These are phyloP conservation scores for Delonix regia DNA, from an alignment of 306 rosid genomes.

Conservation along the genomic window DNA sequence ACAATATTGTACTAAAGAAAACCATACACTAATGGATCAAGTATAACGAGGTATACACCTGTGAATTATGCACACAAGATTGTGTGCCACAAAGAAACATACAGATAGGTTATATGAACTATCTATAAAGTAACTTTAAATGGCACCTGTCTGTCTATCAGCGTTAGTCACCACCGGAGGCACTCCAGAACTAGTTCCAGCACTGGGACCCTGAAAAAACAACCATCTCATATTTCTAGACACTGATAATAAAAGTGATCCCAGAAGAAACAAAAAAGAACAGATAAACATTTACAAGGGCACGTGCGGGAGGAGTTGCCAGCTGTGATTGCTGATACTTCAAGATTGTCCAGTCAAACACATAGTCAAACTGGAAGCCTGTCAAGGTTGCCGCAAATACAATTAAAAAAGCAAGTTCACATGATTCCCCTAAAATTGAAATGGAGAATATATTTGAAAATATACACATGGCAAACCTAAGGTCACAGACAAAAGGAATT, in stretches of 20 bases:
- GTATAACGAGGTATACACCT: not conserved
- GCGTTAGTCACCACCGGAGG: conserved; percentile 54
- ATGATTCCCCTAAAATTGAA: conserved; percentile 14
- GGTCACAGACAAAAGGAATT: conserved; percentile 1
- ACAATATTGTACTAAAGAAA: not conserved
- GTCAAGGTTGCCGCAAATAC: conserved; percentile 24
- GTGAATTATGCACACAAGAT: not conserved
- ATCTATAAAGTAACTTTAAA: conserved; percentile 14
- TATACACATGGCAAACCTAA: not conserved
- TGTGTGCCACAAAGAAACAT: not conserved
- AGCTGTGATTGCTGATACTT: conserved; percentile 91
- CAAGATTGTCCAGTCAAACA: conserved; percentile 87
- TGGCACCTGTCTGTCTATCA: conserved; percentile 72
- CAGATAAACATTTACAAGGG: conserved; percentile 44
- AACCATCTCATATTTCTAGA: conserved; percentile 25
- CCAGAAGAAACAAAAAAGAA: conserved; percentile 4
- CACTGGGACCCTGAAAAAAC: conserved; percentile 59
- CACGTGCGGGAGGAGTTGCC: conserved; percentile 78
- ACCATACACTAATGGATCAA: not conserved
- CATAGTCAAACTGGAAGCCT: conserved; percentile 95
- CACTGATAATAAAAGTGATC: conserved; percentile 24
- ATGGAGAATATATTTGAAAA: not conserved
- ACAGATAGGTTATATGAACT: not conserved
- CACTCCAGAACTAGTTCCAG: conserved; percentile 81
- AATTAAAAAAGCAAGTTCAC: conserved; percentile 9